phyloP scores from a whole-genome alignment of 768 basidiomycete genomes.

The Lactarius hatsudake region DNA sequence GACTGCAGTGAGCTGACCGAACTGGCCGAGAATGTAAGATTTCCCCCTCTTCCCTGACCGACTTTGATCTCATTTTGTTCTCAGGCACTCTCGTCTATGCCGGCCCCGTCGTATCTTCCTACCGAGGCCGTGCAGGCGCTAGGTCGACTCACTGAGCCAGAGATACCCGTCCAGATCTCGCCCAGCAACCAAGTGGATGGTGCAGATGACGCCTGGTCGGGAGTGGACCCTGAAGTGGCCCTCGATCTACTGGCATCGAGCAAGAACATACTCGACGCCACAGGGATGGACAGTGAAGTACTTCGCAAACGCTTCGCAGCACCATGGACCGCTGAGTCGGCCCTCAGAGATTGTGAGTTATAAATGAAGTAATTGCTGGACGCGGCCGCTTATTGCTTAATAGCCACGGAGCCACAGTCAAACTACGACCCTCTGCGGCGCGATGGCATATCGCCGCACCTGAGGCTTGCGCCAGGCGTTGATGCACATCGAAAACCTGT shows the following conservation, averaged over 20 bases:
- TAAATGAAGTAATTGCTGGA: background rate
- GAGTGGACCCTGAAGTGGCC: slow-evolving; percentile 16
- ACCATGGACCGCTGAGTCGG: slow-evolving; percentile 71
- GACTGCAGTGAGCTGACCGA: slow-evolving; percentile 51
- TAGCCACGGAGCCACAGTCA: slow-evolving; percentile 56
- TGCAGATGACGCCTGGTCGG: slow-evolving; percentile 14
- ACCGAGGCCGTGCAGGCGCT: slow-evolving; percentile 1
- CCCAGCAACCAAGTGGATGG: slow-evolving; percentile 5
- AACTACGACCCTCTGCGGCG: slow-evolving; percentile 57
- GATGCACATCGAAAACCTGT: slow-evolving; percentile 90
- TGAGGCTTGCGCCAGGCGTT: slow-evolving; percentile 81
- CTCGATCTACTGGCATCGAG: slow-evolving; percentile 10
- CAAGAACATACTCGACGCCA: slow-evolving; percentile 22
- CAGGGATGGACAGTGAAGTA: slow-evolving; percentile 23
- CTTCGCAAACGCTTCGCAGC: slow-evolving; percentile 22
- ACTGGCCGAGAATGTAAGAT: slow-evolving; percentile 54
- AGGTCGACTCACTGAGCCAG: slow-evolving; percentile 15
- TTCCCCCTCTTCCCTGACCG: background rate
- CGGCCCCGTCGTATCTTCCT: slow-evolving; percentile 17
- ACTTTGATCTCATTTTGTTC: background rate
- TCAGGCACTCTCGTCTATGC: slow-evolving; percentile 22
- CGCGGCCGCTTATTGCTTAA: slow-evolving; percentile 1
- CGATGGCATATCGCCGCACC: slow-evolving; percentile 69
- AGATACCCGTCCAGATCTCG: slow-evolving; percentile 15
- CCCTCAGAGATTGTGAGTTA: slow-evolving; percentile 73